Base-by-base conservation (phyloP, 495 filamentous ascomycete genomes). In the Annulohypoxylon stygium region DNA sequence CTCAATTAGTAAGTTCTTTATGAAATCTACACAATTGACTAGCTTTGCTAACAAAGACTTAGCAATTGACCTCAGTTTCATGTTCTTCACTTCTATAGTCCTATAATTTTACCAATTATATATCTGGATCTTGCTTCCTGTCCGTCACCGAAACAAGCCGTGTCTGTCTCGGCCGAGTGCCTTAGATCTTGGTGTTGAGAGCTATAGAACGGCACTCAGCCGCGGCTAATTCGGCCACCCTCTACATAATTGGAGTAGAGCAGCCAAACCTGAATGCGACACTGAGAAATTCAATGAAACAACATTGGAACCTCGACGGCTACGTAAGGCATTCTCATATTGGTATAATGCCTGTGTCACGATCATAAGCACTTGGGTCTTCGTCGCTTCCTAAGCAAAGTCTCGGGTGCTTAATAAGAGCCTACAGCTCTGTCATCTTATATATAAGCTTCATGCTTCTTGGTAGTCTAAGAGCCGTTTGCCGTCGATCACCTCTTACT, bases 171-270 rank as follows among this genome's bases (percentile, higher is more conserved):
- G 53, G 53, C 50, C 23, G 48, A 34, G 20, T 62, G 54, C 25
- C 50, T 54, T 30, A 11, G 4, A 43, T n/a, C 20, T 45, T 45
- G 58, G 66, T 54, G 41, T 47, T 57, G 18, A 55, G 48, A 57
- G 37, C 25, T 37, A 16, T 26, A 53, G 25, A 26, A 54, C 48
- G 55, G 25, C 34, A 26, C 16, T 37, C 23, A 63, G 59, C 67
- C 67, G 37, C 67, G 67, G 67, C 67, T 69, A 69, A 69, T 57
- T 58, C 51, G 59, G 34, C 20, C 8, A 47, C n/a, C 54, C 10
- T 39, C n/a, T 39, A 39, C 34, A n/a, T 54, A 54, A 54, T 33
- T 54, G 12, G 25, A 30, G 30, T 30, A 30, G 30, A 33, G 25
- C 12, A 54, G 50, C 50, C 50, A 54, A 51, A 26, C 48, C 23